Evolutionary conservation across 768 basidiomycete genomes (phyloP).

Genomic region (Boletus subparvulus): DNA sequence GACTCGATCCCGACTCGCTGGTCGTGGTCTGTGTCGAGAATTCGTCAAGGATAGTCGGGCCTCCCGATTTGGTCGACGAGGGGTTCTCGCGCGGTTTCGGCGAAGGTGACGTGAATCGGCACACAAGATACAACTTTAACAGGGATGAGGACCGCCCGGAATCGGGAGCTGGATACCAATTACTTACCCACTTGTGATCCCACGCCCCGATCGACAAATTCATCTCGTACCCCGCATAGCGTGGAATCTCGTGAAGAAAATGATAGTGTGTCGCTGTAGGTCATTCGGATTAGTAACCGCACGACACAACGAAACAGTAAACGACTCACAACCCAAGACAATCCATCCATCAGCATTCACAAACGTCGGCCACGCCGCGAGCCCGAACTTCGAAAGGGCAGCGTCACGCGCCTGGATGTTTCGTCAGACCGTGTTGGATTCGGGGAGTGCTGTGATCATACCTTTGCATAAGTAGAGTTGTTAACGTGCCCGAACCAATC

Average conservation of each 20-base stretch:
- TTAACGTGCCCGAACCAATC: constrained; percentile 20
- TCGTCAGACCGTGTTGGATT: neutral
- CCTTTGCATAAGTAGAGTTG: constrained; percentile 18
- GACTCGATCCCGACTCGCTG: neutral
- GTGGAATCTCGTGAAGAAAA: constrained; percentile 20
- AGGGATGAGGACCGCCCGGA: neutral
- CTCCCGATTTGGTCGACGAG: neutral
- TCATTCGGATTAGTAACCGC: neutral
- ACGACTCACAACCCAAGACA: constrained; percentile 3
- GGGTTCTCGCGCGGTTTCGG: neutral
- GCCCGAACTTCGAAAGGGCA: constrained; percentile 8
- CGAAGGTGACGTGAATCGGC: constrained; percentile 10
- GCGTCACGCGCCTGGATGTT: constrained; percentile 13
- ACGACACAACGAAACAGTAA: neutral
- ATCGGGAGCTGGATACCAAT: neutral
- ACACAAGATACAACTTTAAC: constrained; percentile 15
- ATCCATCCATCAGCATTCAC: constrained; percentile 10
- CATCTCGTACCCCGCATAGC: constrained; percentile 14
- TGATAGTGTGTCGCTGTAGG: constrained; percentile 12
- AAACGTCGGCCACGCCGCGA: constrained; percentile 13
- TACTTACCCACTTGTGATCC: constrained; percentile 20
- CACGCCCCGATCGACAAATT: constrained; percentile 15
- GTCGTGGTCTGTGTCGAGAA: neutral
- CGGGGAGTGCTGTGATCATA: neutral
- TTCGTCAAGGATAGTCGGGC: neutral